A percentile compares a stretch with the other conserved stretches of the same genome.
Evolutionary conservation across 2,329 filamentous ascomycete genomes (phyloP).

Genomic region (Arachnopeziza araneosa): DNA sequence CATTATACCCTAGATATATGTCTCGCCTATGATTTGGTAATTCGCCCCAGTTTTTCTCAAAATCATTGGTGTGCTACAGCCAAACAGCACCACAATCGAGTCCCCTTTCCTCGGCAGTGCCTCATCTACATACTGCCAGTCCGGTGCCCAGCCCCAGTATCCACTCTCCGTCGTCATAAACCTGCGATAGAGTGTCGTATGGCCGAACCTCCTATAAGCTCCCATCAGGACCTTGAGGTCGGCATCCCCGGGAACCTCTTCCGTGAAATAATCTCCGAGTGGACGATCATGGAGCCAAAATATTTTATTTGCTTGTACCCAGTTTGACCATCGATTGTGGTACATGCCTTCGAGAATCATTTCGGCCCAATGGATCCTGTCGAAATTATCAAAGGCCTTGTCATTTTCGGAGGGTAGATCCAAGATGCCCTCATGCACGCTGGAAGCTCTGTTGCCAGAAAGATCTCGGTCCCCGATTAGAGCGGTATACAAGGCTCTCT

Average conservation of each 20-base stretch:
- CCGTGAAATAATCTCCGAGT: background rate
- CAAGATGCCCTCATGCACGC: too few relatives aligned
- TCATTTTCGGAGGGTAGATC: too few relatives aligned
- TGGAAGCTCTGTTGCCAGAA: too few relatives aligned
- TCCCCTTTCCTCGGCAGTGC: constrained; percentile 9
- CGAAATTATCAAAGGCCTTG: too few relatives aligned
- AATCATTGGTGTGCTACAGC: constrained; percentile 16
- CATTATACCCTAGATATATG: constrained; percentile 21
- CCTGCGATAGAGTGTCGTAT: background rate
- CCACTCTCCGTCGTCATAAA: constrained; percentile 10
- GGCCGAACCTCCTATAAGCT: background rate
- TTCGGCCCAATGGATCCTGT: too few relatives aligned
- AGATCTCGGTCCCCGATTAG: too few relatives aligned
- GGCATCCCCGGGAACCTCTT: background rate
- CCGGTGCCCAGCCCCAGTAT: constrained; percentile 14
- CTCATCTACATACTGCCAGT: constrained; percentile 5
- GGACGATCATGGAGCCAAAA: too few relatives aligned
- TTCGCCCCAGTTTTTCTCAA: background rate
- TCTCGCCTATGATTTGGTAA: constrained; percentile 15
- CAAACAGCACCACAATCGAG: constrained; percentile 13
- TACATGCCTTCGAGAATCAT: too few relatives aligned
- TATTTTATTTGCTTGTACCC: too few relatives aligned
- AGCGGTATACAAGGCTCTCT: too few relatives aligned
- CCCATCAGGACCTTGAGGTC: too few relatives aligned
- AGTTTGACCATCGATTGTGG: too few relatives aligned